Conservation (phyloP, 495 filamentous ascomycete species). For the Aspergillus biplanus region DNA sequence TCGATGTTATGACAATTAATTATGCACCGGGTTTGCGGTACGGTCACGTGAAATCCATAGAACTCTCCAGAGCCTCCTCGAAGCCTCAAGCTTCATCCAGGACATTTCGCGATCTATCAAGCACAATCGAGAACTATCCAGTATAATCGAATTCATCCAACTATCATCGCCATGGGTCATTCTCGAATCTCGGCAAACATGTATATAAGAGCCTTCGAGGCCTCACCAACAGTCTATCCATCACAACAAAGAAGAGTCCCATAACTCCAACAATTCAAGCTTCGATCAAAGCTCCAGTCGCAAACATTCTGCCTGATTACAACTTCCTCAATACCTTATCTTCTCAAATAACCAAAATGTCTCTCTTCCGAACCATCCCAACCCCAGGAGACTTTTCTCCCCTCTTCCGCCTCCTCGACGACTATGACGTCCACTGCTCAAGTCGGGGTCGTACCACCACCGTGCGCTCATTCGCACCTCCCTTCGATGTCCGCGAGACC, state of each 20-base stretch:
- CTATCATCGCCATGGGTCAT: constrained; percentile 1
- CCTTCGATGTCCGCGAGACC: constrained; percentile 82
- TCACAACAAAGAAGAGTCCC: constrained; percentile 16
- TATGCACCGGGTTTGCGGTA: too few relatives aligned
- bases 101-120: constrained; percentile 19
- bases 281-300: background rate
- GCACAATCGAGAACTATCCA: constrained; percentile 6
- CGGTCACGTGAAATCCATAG: constrained; percentile 33
- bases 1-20: too few relatives aligned
- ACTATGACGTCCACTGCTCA: constrained; percentile 49
- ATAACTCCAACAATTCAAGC: background rate
- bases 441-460: constrained; percentile 17
- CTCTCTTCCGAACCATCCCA: constrained; percentile 45
- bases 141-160: background rate
- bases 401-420: constrained; percentile 52
- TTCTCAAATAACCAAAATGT: constrained; percentile 30
- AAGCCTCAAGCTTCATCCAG: constrained; percentile 5
- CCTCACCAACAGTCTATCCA: constrained; percentile 5
- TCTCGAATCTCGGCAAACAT: constrained; percentile 15
- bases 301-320: constrained; percentile 7
- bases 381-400: constrained; percentile 41
- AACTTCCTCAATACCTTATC: background rate
- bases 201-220: constrained; percentile 23
- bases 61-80: constrained; percentile 28
- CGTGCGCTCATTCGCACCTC: constrained; percentile 63